phyloP scores from a whole-genome alignment of 2,329 filamentous ascomycete genomes.

The Colletotrichum endophyticum region DNA sequence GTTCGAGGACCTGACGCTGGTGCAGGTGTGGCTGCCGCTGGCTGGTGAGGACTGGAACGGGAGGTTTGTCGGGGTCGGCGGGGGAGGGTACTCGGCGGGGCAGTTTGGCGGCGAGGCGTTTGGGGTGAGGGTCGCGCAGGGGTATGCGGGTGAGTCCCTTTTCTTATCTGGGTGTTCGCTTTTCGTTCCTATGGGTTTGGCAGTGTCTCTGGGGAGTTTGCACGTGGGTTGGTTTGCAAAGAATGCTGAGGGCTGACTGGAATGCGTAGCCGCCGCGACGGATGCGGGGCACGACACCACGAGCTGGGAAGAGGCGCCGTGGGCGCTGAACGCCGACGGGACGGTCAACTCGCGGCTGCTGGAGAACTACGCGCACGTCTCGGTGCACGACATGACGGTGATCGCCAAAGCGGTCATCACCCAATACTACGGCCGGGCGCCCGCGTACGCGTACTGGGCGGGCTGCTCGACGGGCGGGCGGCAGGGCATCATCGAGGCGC shows the following conservation, averaged over 20 bases:
- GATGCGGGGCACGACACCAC: slow-evolving; percentile 10
- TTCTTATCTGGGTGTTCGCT: background rate
- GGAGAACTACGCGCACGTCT: slow-evolving; percentile 10
- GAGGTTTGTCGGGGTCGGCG: slow-evolving; percentile 33
- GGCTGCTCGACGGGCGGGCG: slow-evolving; percentile 62
- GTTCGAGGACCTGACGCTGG: slow-evolving; percentile 26
- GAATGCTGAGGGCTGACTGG: background rate
- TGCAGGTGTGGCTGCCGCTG: slow-evolving; percentile 29
- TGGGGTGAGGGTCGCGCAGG: slow-evolving; percentile 5
- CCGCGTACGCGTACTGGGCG: slow-evolving; percentile 51
- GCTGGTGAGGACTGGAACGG: slow-evolving; percentile 31
- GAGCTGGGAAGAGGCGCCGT: slow-evolving; percentile 15
- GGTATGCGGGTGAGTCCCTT: slow-evolving; percentile 11
- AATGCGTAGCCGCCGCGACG: background rate
- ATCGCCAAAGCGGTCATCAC: slow-evolving; percentile 52
- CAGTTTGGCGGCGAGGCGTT: slow-evolving; percentile 15
- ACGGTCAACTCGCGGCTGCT: slow-evolving; percentile 13
- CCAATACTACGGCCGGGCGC: slow-evolving; percentile 49
- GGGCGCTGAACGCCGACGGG: slow-evolving; percentile 23
- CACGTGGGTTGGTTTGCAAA: background rate
- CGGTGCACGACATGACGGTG: slow-evolving; percentile 36
- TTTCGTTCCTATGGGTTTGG: background rate
- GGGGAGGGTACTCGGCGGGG: slow-evolving; percentile 33
- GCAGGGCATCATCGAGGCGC: slow-evolving; percentile 57
- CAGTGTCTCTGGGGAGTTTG: background rate